phyloP scores from a whole-genome alignment of 305 asterid genomes.

The Plantago lanceolata region DNA sequence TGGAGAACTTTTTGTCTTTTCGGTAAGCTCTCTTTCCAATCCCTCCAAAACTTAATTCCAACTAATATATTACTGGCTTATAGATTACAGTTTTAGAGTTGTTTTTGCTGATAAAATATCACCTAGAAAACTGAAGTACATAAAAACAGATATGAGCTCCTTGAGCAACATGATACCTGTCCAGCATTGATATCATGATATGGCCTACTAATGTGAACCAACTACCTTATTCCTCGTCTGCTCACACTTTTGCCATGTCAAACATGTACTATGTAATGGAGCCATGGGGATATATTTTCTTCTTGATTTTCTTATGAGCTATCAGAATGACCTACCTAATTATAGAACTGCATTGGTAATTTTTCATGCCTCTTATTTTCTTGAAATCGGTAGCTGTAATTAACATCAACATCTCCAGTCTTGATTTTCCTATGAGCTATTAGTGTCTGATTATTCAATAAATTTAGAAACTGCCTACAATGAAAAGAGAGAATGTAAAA shows the following conservation, averaged over 20 bases:
- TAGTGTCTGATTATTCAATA: neutral
- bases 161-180: too few relatives aligned
- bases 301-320: neutral
- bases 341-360: neutral
- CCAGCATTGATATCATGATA: too few relatives aligned
- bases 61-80: neutral
- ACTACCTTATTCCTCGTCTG: neutral
- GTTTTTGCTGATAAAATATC: neutral
- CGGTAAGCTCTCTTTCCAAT: constrained; percentile 37
- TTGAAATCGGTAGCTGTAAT: neutral
- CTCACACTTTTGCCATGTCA: neutral
- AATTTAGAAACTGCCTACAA: neutral
- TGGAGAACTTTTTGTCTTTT: constrained; percentile 76
- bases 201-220: neutral
- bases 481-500: neutral
- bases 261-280: neutral
- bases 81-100: neutral
- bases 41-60: neutral
- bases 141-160: too few relatives aligned
- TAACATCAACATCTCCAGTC: neutral
- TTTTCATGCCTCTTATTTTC: neutral
- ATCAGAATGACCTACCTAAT: too few relatives aligned
- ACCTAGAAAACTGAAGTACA: neutral
- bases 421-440: too few relatives aligned
- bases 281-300: too few relatives aligned